Conservation (phyloP, 139 green algal genomes). For the Edaphochlamys debaryana region DNA sequence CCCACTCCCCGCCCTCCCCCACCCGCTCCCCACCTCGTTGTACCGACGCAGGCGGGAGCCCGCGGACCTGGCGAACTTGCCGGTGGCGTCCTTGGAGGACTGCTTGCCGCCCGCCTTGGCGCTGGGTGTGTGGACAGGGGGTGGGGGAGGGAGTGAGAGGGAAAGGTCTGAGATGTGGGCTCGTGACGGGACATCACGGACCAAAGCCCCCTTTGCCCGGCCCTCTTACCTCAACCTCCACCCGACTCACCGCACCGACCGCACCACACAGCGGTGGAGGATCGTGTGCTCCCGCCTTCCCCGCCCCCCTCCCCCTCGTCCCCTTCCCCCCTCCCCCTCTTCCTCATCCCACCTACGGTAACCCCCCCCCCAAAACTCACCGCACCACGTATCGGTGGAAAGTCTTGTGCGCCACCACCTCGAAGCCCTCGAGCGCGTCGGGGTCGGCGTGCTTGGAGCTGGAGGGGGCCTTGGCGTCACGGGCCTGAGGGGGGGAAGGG, state of each 20-base stretch:
- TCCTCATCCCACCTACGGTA: too few species aligned
- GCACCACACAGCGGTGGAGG: too few species aligned
- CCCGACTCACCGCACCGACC: too few species aligned
- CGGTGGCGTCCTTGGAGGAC: slow-evolving; percentile 84
- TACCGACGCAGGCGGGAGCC: slow-evolving; percentile 85
- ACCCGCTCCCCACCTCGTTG: slow-evolving; percentile 95
- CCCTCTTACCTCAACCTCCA: too few species aligned
- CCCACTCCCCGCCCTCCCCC: too few species aligned
- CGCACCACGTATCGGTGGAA: slow-evolving; percentile 92
- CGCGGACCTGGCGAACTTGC: slow-evolving; percentile 86
- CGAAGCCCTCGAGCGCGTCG: slow-evolving; percentile 43
- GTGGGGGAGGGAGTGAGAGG: background rate
- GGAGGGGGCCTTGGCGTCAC: background rate
- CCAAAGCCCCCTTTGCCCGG: too few species aligned
- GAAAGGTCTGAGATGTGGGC: background rate
- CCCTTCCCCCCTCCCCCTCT: too few species aligned
- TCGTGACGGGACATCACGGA: background rate
- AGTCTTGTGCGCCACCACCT: slow-evolving; percentile 81
- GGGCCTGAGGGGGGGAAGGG: too few species aligned
- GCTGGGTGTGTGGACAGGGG: slow-evolving; percentile 39
- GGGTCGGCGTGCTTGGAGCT: slow-evolving; percentile 34
- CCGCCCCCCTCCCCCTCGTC: too few species aligned
- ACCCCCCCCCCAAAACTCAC: too few species aligned
- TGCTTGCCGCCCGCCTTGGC: slow-evolving; percentile 92
- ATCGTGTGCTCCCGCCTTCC: too few species aligned